These are phyloP conservation scores for barley (Hordeum vulgare) DNA, from an alignment of 176 grass and related monocot species.

Conservation along the genomic window MorexV3_pseudomolecules_assembly NC_058521.1:26609916-26610415, in stretches of 20 bases:
- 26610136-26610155: not conserved
- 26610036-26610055: slow-evolving; percentile 60
- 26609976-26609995: slow-evolving; percentile 48
- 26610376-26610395: too few relatives aligned
- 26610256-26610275: slow-evolving; percentile 8
- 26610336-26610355: too few relatives aligned
- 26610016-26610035: slow-evolving; percentile 49
- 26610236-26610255: slow-evolving; percentile 30
- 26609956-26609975: slow-evolving; percentile 26
- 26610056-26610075: slow-evolving; percentile 41
- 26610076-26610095: slow-evolving; percentile 14
- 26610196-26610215: slow-evolving; percentile 75
- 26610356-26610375: too few relatives aligned
- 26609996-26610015: slow-evolving; percentile 70
- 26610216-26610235: slow-evolving; percentile 87
- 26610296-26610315: not conserved
- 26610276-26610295: not conserved
- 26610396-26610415: too few relatives aligned
- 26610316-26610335: too few relatives aligned
- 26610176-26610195: slow-evolving; percentile 49
- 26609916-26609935: slow-evolving; percentile 71
- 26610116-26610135: slow-evolving; percentile 29
- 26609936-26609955: slow-evolving; percentile 47
- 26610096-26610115: slow-evolving; percentile 20
- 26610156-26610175: slow-evolving; percentile 28